These are phyloP conservation scores for Aspergillus luchuensis DNA, from an alignment of 2,329 filamentous ascomycete species.

Conservation along the genomic window DNA sequence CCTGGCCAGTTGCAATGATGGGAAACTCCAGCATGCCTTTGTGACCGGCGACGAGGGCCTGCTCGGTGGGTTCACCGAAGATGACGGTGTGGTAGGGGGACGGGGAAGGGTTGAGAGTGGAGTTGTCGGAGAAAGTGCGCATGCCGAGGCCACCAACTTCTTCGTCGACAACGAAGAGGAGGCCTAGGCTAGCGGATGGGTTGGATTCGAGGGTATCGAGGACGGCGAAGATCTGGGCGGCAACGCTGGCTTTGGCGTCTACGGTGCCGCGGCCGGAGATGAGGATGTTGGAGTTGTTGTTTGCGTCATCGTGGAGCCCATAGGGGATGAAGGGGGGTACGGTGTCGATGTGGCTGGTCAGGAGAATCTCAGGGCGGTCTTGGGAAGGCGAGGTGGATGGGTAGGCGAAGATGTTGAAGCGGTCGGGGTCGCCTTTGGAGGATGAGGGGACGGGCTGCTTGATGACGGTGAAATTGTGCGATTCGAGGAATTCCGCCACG, in stretches of 20 bases:
- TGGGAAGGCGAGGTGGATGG: conserved; percentile 24
- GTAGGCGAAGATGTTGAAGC: conserved; percentile 78
- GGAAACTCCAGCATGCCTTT: conserved; percentile 77
- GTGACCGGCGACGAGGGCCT: conserved; percentile 84
- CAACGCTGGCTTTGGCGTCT: conserved; percentile 51
- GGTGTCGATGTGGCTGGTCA: conserved; percentile 78
- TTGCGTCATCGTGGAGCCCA: conserved; percentile 39
- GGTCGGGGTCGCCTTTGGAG: conserved; percentile 34
- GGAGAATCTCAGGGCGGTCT: conserved; percentile 37
- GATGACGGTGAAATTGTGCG: conserved; percentile 63
- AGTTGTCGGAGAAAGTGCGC: conserved; percentile 51
- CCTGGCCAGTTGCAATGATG: conserved; percentile 70
- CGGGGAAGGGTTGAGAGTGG: conserved; percentile 50
- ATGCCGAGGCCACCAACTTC: conserved; percentile 82
- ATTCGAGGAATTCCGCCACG: conserved; percentile 66
- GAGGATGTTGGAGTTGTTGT: conserved; percentile 31
- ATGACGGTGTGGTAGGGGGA: conserved; percentile 68
- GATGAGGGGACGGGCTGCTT: conserved; percentile 49
- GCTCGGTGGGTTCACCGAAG: conserved; percentile 92
- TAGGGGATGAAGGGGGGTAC: conserved; percentile 55
- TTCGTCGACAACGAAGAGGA: conserved; percentile 75
- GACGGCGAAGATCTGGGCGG: conserved; percentile 45
- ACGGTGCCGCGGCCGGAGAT: conserved; percentile 50
- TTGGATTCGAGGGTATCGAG: conserved; percentile 49
- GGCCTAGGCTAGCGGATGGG: conserved; percentile 45